Percentiles rank a stretch among this genome's conserved stretches.
Conservation (phyloP, 371 early-diverging fungal species). For the Mucor circinelloides region DNA sequence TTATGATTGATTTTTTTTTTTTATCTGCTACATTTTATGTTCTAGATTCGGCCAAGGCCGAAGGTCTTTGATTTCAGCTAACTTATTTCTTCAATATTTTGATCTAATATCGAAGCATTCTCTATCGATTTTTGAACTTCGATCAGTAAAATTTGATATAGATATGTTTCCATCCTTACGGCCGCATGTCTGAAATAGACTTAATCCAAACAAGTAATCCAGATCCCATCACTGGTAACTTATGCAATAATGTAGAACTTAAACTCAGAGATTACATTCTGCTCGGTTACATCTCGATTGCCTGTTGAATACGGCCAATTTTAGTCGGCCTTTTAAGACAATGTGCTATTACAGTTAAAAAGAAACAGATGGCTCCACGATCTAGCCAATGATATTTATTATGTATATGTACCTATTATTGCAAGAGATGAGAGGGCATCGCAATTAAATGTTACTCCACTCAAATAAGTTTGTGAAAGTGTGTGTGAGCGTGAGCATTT, state of each 20-base stretch:
- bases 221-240: neutral
- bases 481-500: neutral
- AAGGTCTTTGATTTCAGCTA: neutral
- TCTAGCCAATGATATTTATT: neutral
- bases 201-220: neutral
- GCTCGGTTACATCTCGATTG: neutral
- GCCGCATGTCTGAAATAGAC: neutral
- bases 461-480: neutral
- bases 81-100: neutral
- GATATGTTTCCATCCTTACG: neutral
- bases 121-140: neutral
- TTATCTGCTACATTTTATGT: neutral
- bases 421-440: neutral
- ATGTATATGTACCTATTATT: neutral
- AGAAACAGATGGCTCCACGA: neutral
- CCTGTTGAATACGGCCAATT: neutral
- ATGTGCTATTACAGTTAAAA: neutral
- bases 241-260: neutral
- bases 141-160: neutral
- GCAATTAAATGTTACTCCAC: neutral
- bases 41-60: neutral
- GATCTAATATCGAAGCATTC: neutral
- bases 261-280: neutral
- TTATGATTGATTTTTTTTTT: neutral
- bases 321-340: neutral